phyloP scores from a whole-genome alignment of 257 asterid species.

The Gentiana dahurica region DNA sequence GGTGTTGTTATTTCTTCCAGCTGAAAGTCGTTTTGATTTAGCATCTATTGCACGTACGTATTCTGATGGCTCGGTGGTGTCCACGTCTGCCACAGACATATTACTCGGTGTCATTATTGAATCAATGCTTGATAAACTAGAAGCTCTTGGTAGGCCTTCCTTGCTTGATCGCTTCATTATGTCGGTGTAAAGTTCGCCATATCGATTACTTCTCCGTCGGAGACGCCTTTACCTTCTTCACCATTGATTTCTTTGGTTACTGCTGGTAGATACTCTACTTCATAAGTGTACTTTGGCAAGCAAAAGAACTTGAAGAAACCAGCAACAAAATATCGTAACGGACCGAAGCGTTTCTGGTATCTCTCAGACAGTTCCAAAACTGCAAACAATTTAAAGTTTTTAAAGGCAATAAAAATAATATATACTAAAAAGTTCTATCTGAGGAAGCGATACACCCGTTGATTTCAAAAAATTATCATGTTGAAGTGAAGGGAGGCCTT shows the following conservation, averaged over 20 bases:
- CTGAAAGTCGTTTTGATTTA: constrained; percentile 77
- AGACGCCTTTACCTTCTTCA: constrained; percentile 40
- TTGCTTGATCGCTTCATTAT: constrained; percentile 90
- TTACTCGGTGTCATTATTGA: constrained; percentile 88
- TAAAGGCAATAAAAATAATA: not conserved
- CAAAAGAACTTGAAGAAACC: constrained; percentile 89
- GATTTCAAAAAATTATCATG: no score
- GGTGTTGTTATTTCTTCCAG: constrained; percentile 56
- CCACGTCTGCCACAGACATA: constrained; percentile 59
- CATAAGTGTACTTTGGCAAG: constrained; percentile 86
- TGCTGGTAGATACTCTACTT: constrained; percentile 87
- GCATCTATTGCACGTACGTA: constrained; percentile 90
- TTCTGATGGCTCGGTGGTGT: constrained; percentile 90
- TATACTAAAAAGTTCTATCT: no score
- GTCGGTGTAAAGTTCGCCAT: constrained; percentile 88
- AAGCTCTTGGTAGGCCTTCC: constrained; percentile 93
- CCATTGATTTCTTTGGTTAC: constrained; percentile 38
- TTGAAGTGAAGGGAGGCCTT: no score
- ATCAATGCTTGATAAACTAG: constrained; percentile 92
- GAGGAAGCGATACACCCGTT: no score
- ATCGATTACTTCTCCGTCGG: constrained; percentile 48
- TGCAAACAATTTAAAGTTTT: constrained; percentile 23
- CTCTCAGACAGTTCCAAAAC: constrained; percentile 94
- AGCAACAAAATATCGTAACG: constrained; percentile 89
- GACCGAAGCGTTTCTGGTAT: constrained; percentile 91